Percentiles rank a stretch among this genome's conserved stretches.
These are phyloP conservation scores for Fraxinus latifolia DNA, from an alignment of 305 asterid species.

Conservation along the genomic window DNA sequence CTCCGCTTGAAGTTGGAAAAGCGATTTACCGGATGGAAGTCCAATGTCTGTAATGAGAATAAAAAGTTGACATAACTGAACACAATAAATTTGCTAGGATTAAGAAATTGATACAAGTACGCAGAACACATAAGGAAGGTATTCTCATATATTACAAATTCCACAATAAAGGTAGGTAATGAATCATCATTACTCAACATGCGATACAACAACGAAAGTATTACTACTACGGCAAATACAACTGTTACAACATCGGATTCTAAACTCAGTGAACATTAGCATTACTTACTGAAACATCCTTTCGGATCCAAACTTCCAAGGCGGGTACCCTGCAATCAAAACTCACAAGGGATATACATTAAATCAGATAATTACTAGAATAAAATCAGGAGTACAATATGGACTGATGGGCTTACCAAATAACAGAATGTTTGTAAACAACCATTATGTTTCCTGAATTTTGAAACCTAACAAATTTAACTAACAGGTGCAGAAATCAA, in stretches of 20 bases:
- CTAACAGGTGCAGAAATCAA: neutral
- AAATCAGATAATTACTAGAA: neutral
- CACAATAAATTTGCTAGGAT: neutral
- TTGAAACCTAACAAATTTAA: neutral
- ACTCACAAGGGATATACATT: constrained; percentile 2
- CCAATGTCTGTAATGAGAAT: constrained; percentile 66
- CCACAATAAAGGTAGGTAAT: constrained; percentile 11
- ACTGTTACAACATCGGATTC: constrained; percentile 17
- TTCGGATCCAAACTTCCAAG: constrained; percentile 97
- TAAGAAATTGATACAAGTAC: neutral
- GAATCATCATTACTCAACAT: neutral
- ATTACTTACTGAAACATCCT: constrained; percentile 83
- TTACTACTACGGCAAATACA: constrained; percentile 1
- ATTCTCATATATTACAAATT: neutral
- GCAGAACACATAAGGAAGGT: neutral
- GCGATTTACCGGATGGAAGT: constrained; percentile 96
- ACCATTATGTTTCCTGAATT: neutral
- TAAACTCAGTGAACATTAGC: constrained; percentile 29
- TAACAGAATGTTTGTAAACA: neutral
- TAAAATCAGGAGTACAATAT: neutral
- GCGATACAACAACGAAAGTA: neutral
- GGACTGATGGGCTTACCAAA: neutral
- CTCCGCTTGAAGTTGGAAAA: constrained; percentile 96
- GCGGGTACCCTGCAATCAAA: constrained; percentile 79
- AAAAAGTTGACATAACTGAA: constrained; percentile 20